Conservation (phyloP, 1,139 yeast species). For the Insectozyma bohioensis region DNA sequence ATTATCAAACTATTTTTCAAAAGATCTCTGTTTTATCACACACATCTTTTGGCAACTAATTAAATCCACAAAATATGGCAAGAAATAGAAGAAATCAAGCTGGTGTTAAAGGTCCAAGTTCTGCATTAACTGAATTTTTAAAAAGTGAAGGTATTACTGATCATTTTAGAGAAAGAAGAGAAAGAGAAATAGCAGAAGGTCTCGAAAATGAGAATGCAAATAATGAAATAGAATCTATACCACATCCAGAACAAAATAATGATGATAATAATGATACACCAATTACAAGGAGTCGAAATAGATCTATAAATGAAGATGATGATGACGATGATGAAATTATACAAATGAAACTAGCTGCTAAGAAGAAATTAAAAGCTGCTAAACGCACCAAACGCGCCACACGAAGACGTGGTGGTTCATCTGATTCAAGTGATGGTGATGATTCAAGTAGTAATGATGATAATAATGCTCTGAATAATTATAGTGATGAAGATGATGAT, state of each 20-base stretch:
- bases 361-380: constrained; percentile 31
- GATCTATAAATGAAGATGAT: constrained; percentile 4
- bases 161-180: constrained; percentile 66
- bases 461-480: constrained; percentile 24
- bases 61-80: no score
- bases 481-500: constrained; percentile 30
- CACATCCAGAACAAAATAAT: constrained; percentile 7
- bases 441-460: constrained; percentile 26
- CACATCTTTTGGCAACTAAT: no score
- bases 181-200: constrained; percentile 26
- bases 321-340: constrained; percentile 28
- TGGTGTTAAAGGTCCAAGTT: constrained; percentile 72
- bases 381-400: constrained; percentile 20
- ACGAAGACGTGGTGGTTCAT: constrained; percentile 19
- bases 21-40: no score
- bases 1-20: no score
- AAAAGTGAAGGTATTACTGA: constrained; percentile 86
- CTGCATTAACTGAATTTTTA: constrained; percentile 75
- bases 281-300: background rate
- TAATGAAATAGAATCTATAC: no score
- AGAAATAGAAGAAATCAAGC: constrained; percentile 16
- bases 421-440: constrained; percentile 27
- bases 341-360: constrained; percentile 45
- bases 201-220: constrained; percentile 4
- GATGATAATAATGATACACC: background rate